These are phyloP conservation scores for Backusella tuberculispora DNA, from an alignment of 192 early-diverging fungal genomes.

Conservation along the genomic window DNA sequence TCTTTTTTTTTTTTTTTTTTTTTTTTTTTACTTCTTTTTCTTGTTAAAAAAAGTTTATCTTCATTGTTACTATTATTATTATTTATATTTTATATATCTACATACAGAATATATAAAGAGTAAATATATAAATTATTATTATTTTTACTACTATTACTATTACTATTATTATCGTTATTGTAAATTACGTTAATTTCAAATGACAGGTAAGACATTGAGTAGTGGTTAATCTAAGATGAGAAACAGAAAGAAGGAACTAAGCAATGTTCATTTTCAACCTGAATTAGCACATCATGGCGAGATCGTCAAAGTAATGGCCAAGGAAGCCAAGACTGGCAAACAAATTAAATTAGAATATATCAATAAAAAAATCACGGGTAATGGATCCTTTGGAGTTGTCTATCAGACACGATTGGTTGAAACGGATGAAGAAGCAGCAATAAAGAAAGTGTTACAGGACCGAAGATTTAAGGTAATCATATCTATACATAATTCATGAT, in stretches of 20 bases:
- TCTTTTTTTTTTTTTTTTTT: too few species aligned
- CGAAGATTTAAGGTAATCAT: slow-evolving; percentile 92
- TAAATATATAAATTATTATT: too few species aligned
- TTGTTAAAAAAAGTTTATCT: too few species aligned
- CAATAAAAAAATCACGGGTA: slow-evolving; percentile 92
- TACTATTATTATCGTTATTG: too few species aligned
- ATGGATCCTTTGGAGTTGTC: slow-evolving; percentile 98
- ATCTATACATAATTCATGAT: neutral
- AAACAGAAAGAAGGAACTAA: neutral
- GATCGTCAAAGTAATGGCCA: slow-evolving; percentile 74
- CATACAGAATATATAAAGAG: too few species aligned
- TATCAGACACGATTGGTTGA: slow-evolving; percentile 89
- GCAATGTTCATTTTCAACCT: neutral
- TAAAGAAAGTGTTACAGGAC: slow-evolving; percentile 98
- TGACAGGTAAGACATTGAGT: neutral
- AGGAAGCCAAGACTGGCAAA: slow-evolving; percentile 85
- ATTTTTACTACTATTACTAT: too few species aligned
- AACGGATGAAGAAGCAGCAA: slow-evolving; percentile 82
- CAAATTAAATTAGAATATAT: slow-evolving; percentile 88
- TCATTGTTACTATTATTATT: too few species aligned
- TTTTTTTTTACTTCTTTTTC: too few species aligned
- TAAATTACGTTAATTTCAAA: neutral
- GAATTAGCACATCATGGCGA: slow-evolving; percentile 5
- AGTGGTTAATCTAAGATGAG: too few species aligned
- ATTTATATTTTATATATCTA: too few species aligned